These are phyloP conservation scores for Verbena officinalis DNA, from an alignment of 257 asterid species.

Conservation along the genomic window DNA sequence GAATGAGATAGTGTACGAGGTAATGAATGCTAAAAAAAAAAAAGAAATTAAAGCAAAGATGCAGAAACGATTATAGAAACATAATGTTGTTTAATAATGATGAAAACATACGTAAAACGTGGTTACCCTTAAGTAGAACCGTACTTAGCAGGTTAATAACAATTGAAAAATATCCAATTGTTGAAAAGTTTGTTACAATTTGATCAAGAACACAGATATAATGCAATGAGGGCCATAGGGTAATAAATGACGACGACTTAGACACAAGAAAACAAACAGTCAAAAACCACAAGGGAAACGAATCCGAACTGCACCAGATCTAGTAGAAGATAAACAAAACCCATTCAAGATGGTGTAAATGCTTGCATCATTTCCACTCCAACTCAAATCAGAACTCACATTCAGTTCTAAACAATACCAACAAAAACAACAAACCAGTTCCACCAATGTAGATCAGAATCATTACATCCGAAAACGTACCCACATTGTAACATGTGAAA, in stretches of 20 bases:
- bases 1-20: conserved; percentile 38
- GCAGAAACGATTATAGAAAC: background rate
- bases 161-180: background rate
- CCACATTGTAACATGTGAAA: conserved; percentile 24
- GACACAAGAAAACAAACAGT: conserved; percentile 38
- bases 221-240: conserved; percentile 31
- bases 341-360: conserved; percentile 26
- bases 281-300: conserved; percentile 25
- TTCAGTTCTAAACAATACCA: background rate
- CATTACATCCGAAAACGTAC: conserved; percentile 19
- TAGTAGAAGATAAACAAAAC: conserved; percentile 30
- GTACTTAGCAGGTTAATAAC: conserved; percentile 10
- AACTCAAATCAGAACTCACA: conserved; percentile 25
- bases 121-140: background rate
- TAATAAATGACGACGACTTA: conserved; percentile 35
- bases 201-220: conserved; percentile 23
- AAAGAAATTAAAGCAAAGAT: background rate
- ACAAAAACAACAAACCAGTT: conserved; percentile 7
- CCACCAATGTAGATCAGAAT: conserved; percentile 29
- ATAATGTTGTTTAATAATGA: background rate
- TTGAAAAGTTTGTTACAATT: background rate
- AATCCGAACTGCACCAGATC: conserved; percentile 37
- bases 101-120: background rate
- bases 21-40: conserved; percentile 14
- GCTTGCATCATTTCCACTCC: conserved; percentile 21